Evolutionary conservation across 75 land plant genomes (phyloP), one percentile per base, ranked within the genome.

Genomic region (Picea glauca): DNA sequence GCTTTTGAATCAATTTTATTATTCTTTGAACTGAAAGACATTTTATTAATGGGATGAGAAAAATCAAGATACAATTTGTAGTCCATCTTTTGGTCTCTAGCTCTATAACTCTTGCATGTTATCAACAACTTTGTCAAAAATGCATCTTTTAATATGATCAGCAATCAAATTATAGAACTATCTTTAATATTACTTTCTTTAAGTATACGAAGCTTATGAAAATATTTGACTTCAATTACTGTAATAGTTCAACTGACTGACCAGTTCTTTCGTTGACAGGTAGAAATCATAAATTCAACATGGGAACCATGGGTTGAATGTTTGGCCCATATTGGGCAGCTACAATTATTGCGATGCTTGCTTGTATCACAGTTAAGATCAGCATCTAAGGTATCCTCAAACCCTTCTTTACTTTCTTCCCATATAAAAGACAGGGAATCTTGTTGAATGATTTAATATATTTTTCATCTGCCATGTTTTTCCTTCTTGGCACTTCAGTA

Each of bases 301-400:
- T 84, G 86, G 83, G 72, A 40, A 56, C 56, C 83, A 5, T 87
- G 87, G 80, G 81, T 82, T 38, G 88, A 85, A 72, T 58, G 57
- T 26, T 62, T 87, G 14, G 88, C 89, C 13, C 58, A 65, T 50
- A 77, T 87, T 76, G 89, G 89, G 86, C 89, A 87, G 66, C 58
- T 85, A 9, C 89, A 85, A 58, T 68, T 87, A 20, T 58, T 85
- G 57, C 88, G 87, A 7, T 79, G 88, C 79, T 75, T 85, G 8
- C 59, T 87, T 74, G 72, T 74, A 30, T 87, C 84, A n/a, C 88
- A 85, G 12, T 76, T 85, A 50, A 62, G 81, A 17, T 88, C 89
- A 26, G 56, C 89, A 57, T 79, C 78, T 31, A 85, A 85, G 85
- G 85, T 84, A 61, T 65, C 18, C 50, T 67, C 7, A 67, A 1